phyloP scores from a whole-genome alignment of 768 basidiomycete genomes.

The Mycena polygramma region DNA sequence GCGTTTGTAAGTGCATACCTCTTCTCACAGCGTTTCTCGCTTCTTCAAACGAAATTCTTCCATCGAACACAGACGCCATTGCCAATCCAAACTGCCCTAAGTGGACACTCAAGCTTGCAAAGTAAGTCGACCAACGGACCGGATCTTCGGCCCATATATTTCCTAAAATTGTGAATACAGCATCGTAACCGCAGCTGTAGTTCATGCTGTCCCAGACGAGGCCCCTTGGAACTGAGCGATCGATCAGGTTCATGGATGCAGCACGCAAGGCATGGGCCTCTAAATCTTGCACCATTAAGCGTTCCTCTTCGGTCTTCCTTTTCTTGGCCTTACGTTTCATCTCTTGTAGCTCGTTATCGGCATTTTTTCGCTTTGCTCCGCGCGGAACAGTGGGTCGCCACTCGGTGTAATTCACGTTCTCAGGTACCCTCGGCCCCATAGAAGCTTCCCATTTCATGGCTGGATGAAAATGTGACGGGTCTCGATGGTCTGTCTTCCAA shows the following conservation, averaged over 20 bases:
- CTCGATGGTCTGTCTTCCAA: not conserved
- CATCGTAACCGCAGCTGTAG: constrained; percentile 5
- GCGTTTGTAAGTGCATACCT: not conserved
- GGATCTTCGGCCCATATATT: not conserved
- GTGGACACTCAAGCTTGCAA: not conserved
- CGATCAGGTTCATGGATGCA: too few species aligned
- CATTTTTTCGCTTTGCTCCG: not conserved
- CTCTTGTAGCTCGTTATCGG: too few species aligned
- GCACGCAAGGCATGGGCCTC: too few species aligned
- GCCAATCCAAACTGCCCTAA: not conserved
- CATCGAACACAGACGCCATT: not conserved
- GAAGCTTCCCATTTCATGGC: not conserved
- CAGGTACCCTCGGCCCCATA: not conserved
- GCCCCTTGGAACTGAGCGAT: not conserved
- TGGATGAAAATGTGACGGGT: not conserved
- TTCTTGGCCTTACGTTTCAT: not conserved
- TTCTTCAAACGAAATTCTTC: not conserved
- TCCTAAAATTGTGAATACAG: not conserved
- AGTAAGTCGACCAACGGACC: not conserved
- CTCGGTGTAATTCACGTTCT: not conserved
- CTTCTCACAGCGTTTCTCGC: not conserved
- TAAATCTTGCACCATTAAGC: too few species aligned
- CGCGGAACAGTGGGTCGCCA: not conserved
- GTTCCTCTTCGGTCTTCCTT: not conserved
- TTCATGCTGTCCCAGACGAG: not conserved